Conservation (phyloP, 1,139 yeast species). For the Saccharomycopsis phalli region DNA sequence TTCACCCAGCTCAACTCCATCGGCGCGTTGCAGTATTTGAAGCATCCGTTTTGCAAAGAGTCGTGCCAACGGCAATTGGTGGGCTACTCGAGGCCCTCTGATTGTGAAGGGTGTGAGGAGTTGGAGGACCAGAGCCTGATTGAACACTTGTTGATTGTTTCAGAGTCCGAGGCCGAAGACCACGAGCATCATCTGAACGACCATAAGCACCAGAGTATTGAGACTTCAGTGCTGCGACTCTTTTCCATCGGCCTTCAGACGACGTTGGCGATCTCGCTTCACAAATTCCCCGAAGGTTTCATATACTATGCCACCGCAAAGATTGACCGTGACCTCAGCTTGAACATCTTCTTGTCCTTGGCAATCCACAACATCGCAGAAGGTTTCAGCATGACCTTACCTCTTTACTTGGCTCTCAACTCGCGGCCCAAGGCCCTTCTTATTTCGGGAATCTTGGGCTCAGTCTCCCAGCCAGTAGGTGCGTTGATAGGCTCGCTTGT, state of each 20-base stretch:
- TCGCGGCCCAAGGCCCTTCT: conserved; percentile 57
- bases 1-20: conserved; percentile 14
- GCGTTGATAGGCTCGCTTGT: conserved; percentile 64
- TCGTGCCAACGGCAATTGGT: conserved; percentile 2
- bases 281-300: conserved; percentile 93
- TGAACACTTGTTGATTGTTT: conserved; percentile 14
- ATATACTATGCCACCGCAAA: conserved; percentile 73
- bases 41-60: conserved; percentile 18
- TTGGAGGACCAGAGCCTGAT: conserved; percentile 2
- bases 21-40: conserved; percentile 12
- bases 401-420: conserved; percentile 65
- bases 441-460: conserved; percentile 65
- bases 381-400: conserved; percentile 91
- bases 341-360: conserved; percentile 73
- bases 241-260: conserved; percentile 87
- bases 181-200: conserved; percentile 14
- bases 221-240: conserved; percentile 67
- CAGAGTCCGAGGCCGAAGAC: conserved; percentile 21
- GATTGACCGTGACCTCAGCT: conserved; percentile 65
- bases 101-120: not conserved
- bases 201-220: conserved; percentile 73
- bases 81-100: conserved; percentile 9
- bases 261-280: conserved; percentile 76
- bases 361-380: conserved; percentile 90
- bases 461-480: conserved; percentile 82